A percentile compares a stretch with the other conserved stretches of the same genome.
Conservation (phyloP, 1,139 yeast genomes). For the Hansenula sp. region DNA sequence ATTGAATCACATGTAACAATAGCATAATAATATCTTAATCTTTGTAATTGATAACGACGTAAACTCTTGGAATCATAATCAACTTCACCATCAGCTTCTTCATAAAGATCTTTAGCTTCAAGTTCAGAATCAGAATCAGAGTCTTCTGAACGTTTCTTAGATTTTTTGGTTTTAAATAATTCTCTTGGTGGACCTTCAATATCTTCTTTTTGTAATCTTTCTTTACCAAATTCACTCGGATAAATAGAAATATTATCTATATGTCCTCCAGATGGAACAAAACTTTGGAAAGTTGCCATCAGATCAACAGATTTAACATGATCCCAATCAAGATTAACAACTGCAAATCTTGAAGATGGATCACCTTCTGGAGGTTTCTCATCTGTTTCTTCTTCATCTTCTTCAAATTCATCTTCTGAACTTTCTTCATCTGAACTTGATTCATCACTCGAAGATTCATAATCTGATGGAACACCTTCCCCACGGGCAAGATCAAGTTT, state of each 20-base stretch:
- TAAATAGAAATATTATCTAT: conserved; percentile 71
- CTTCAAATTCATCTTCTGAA: conserved; percentile 46
- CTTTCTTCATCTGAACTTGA: conserved; percentile 32
- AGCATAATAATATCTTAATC: conserved; percentile 87
- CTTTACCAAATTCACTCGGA: conserved; percentile 93
- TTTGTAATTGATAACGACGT: conserved; percentile 80
- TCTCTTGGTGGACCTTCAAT: conserved; percentile 91
- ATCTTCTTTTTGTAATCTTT: conserved; percentile 87
- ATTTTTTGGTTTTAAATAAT: conserved; percentile 43
- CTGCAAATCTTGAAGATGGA: conserved; percentile 78
- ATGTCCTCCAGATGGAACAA: conserved; percentile 73
- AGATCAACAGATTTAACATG: conserved; percentile 80
- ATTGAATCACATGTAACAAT: conserved; percentile 82
- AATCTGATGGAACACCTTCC: conserved; percentile 45
- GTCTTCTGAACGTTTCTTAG: conserved; percentile 31
- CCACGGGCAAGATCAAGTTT: conserved; percentile 71
- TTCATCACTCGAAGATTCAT: conserved; percentile 34
- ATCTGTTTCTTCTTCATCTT: conserved; percentile 50
- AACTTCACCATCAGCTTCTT: conserved; percentile 66
- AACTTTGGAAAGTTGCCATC: conserved; percentile 85
- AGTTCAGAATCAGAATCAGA: conserved; percentile 44
- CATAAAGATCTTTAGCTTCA: conserved; percentile 62
- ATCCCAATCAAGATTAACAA: conserved; percentile 97
- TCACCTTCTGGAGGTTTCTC: conserved; percentile 77
- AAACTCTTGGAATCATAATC: conserved; percentile 66